Conservation (phyloP, 2,329 filamentous ascomycete species). For the Lecanoromycetidae sp. region DNA sequence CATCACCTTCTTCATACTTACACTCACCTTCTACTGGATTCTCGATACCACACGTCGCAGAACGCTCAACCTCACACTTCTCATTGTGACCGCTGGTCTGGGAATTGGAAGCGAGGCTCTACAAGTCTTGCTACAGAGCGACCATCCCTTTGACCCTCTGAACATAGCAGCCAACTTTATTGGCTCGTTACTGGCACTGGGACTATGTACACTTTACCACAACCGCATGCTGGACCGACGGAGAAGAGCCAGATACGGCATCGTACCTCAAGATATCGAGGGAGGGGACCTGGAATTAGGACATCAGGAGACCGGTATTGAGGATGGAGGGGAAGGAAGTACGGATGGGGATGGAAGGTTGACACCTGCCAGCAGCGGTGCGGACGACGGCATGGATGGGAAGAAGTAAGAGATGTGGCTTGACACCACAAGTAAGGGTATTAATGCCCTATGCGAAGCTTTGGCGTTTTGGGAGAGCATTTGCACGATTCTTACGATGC, state of each 20-base stretch:
- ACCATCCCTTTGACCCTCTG: conserved; percentile 60
- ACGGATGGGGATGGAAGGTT: conserved; percentile 22
- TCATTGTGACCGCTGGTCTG: conserved; percentile 58
- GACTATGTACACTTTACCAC: conserved; percentile 81
- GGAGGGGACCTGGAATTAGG: conserved; percentile 66
- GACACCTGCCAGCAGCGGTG: conserved; percentile 26
- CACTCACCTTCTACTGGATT: conserved; percentile 85
- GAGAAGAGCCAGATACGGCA: conserved; percentile 55
- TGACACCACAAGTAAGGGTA: too few species aligned
- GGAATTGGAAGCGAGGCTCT: conserved; percentile 47
- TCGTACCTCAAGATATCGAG: conserved; percentile 40
- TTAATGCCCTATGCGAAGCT: too few species aligned
- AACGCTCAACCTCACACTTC: conserved; percentile 67
- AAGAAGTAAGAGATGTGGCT: conserved; percentile 23
- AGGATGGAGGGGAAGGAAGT: conserved; percentile 31
- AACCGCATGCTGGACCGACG: conserved; percentile 87
- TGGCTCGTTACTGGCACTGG: conserved; percentile 61
- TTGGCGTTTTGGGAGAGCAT: too few species aligned
- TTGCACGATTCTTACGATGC: too few species aligned
- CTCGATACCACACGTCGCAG: conserved; percentile 81
- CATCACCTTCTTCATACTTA: conserved; percentile 80
- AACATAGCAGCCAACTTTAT: conserved; percentile 81
- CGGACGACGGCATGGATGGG: conserved; percentile 22
- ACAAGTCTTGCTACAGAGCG: conserved; percentile 55
- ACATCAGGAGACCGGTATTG: conserved; percentile 52